Evolutionary conservation across 1,284 basidiomycete species (phyloP).

Genomic region (Cystobasidium pallidum): DNA sequence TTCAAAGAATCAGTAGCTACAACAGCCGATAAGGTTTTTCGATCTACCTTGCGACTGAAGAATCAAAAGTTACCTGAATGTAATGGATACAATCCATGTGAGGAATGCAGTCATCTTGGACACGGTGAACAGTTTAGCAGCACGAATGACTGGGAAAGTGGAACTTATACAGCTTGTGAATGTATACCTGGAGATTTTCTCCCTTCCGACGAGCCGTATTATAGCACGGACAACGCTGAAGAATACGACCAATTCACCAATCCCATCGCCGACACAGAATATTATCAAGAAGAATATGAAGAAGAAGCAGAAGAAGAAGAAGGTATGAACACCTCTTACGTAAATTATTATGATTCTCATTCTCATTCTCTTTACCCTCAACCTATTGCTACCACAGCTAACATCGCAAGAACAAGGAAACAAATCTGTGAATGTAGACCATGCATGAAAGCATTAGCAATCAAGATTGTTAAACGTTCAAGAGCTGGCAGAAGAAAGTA

Average conservation of each 20-base stretch:
- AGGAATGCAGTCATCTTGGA: background rate
- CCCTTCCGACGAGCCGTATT: too few relatives aligned
- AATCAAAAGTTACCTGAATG: background rate
- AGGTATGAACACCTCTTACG: background rate
- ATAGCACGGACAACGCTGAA: background rate
- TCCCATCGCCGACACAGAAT: too few relatives aligned
- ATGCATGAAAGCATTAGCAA: background rate
- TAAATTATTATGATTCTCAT: too few relatives aligned
- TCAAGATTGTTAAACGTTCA: background rate
- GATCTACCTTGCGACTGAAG: background rate
- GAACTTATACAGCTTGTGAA: background rate
- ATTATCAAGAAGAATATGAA: too few relatives aligned
- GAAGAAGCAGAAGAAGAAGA: background rate
- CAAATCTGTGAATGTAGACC: background rate
- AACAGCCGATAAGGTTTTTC: background rate
- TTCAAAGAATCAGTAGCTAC: background rate
- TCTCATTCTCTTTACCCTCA: too few relatives aligned
- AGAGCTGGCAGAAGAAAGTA: slow-evolving; percentile 22
- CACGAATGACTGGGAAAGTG: background rate
- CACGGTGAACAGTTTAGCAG: background rate
- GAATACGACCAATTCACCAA: background rate
- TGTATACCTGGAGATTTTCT: background rate
- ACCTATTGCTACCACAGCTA: too few relatives aligned
- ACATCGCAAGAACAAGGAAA: background rate
- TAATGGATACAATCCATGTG: background rate